These are phyloP conservation scores for Colletotrichum endophyticum DNA, from an alignment of 2,329 filamentous ascomycete species.

Conservation along the genomic window DNA sequence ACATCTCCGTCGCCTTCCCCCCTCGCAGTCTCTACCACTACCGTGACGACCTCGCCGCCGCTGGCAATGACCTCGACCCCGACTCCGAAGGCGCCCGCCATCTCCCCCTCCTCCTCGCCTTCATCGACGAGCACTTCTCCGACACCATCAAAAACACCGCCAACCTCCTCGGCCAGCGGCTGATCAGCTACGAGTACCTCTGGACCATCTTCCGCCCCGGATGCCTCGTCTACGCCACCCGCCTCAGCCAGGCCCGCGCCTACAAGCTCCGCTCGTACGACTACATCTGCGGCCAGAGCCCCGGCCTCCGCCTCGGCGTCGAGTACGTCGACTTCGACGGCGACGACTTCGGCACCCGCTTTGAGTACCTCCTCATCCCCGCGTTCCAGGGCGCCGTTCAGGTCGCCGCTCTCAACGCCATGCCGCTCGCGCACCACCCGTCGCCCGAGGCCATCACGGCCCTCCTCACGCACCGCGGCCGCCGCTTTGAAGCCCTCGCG, in stretches of 20 bases:
- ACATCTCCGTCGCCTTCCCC: conserved; percentile 26
- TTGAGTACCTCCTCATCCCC: conserved; percentile 37
- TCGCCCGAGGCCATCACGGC: conserved; percentile 35
- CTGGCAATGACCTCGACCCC: conserved; percentile 21
- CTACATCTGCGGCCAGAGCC: conserved; percentile 40
- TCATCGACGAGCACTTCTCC: conserved; percentile 54
- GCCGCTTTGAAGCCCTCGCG: conserved; percentile 46
- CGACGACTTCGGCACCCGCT: conserved; percentile 45
- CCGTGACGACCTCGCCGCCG: conserved; percentile 26
- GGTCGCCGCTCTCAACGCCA: conserved; percentile 46
- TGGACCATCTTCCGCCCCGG: conserved; percentile 59
- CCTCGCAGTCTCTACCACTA: conserved; percentile 30
- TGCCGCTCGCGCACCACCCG: conserved; percentile 48
- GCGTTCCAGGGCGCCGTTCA: conserved; percentile 46
- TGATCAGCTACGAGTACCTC: conserved; percentile 57
- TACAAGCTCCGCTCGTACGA: conserved; percentile 40
- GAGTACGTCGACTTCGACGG: conserved; percentile 54
- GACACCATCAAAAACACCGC: conserved; percentile 52
- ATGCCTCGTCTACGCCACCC: conserved; percentile 40
- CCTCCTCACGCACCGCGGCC: conserved; percentile 43
- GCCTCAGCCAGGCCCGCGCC: conserved; percentile 43
- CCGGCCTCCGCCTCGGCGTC: conserved; percentile 21
- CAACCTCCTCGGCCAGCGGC: conserved; percentile 56
- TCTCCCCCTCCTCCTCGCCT: conserved; percentile 44
- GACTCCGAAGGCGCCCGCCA: conserved; percentile 28